Base-by-base conservation (phyloP, 73 alveolate genomes). In the Tetrahymena thermophila region DNA sequence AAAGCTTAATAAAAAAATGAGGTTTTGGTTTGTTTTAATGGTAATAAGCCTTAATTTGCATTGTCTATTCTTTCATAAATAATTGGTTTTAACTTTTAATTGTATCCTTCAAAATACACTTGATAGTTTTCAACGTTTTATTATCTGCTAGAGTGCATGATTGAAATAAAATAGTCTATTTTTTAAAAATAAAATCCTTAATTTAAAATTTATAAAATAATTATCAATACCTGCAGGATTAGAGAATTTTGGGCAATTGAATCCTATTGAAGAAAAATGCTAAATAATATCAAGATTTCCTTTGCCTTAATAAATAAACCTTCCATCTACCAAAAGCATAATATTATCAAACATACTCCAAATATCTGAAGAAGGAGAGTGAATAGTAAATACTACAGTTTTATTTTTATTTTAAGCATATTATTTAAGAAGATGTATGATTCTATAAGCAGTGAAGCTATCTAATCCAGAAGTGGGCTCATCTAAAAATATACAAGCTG, bases 301-400 rank as follows among this genome's bases (percentile, higher is more conserved):
- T 34, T 93, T 56, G 1, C 96, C 96, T 85, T 94, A 95, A 93
- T 94, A 97, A 93, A 97, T 57, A 14, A 97, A 94, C 83, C 93
- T 94, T 17, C 98, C 98, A 35, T 97, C 94, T 57, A 95, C 96
- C 94, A 97, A 71, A 35, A 97, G 44, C 43, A 97, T 96, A 23
- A 97, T 10, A 43, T 85, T 94, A 94, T 97, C 98, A 94, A 97
- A 96, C 94, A 96, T 83, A 17, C 95, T 85, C n/a, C 94, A 93
- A 9, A 97, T 96, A 93, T 96, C 97, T 3, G 98, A 94, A 43
- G 97, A 85, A 15, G 98, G 98, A 58, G 96, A 97, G 94, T 97
- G 98, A n/a, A 97, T 97, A 13, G 98, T 97, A 83, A 95, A 42
- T 83, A 96, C 85, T 34, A 97, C 97, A 2, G 98, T 97, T 95